Conservation (phyloP, 2,329 filamentous ascomycete species). For the Cladosporium austrohemisphaericum region DNA sequence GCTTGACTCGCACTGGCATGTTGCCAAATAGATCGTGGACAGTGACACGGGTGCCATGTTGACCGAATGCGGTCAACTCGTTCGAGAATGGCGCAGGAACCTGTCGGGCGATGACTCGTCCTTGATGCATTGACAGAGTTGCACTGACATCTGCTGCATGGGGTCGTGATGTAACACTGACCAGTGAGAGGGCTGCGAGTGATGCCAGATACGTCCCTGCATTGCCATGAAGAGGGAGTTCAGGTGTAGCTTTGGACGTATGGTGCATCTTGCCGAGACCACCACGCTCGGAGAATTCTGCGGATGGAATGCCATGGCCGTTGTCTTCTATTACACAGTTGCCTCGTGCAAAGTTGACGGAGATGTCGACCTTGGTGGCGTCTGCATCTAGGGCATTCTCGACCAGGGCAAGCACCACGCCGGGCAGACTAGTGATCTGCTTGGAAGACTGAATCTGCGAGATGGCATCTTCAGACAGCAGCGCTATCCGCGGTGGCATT, state of each 20-base stretch:
- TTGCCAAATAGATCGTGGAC: slow-evolving; percentile 44
- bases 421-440: slow-evolving; percentile 70
- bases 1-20: slow-evolving; percentile 57
- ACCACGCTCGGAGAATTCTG: slow-evolving; percentile 67
- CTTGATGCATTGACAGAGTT: slow-evolving; percentile 66
- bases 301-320: slow-evolving; percentile 69
- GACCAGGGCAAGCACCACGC: slow-evolving; percentile 67
- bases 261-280: slow-evolving; percentile 65
- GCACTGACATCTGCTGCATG: slow-evolving; percentile 57
- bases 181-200: slow-evolving; percentile 68
- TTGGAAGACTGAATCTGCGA: slow-evolving; percentile 80
- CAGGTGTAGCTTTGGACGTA: slow-evolving; percentile 64
- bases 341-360: slow-evolving; percentile 70
- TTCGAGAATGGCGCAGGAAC: slow-evolving; percentile 59
- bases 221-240: slow-evolving; percentile 56
- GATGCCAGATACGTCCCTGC: slow-evolving; percentile 75
- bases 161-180: slow-evolving; percentile 73
- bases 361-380: slow-evolving; percentile 65
- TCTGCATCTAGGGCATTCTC: slow-evolving; percentile 82
- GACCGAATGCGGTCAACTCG: slow-evolving; percentile 47
- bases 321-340: slow-evolving; percentile 80
- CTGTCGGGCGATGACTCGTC: slow-evolving; percentile 61
- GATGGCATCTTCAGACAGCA: slow-evolving; percentile 24
- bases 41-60: slow-evolving; percentile 40
- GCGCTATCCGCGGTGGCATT: slow-evolving; percentile 25